These are phyloP conservation scores for Eucalyptus sp. DNA, from an alignment of 345 rosid species.

Conservation along the genomic window DNA sequence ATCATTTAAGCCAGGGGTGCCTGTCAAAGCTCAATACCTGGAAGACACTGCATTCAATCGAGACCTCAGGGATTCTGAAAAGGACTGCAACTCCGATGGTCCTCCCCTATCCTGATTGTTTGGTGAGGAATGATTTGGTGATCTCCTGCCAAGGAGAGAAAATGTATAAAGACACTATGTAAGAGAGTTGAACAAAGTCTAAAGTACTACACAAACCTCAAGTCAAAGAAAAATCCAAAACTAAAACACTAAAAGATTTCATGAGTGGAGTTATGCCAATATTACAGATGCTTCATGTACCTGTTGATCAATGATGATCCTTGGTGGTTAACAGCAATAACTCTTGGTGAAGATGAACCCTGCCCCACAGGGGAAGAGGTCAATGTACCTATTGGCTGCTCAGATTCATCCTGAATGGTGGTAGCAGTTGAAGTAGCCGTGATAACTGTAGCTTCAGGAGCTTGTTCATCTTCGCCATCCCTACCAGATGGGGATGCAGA, in stretches of 20 bases:
- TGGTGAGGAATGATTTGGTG: slow-evolving; percentile 41
- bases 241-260: background rate
- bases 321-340: slow-evolving; percentile 15
- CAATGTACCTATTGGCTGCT: slow-evolving; percentile 7
- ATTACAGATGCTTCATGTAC: slow-evolving; percentile 11
- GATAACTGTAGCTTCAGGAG: slow-evolving; percentile 15
- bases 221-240: background rate
- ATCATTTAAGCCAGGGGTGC: background rate
- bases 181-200: background rate
- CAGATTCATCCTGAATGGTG: slow-evolving; percentile 28
- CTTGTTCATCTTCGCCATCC: slow-evolving; percentile 42
- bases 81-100: slow-evolving; percentile 76
- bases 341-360: slow-evolving; percentile 27
- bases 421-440: slow-evolving; percentile 32
- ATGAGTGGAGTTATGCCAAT: background rate
- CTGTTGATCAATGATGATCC: slow-evolving; percentile 20
- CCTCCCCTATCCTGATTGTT: slow-evolving; percentile 74
- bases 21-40: slow-evolving; percentile 26
- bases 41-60: slow-evolving; percentile 62
- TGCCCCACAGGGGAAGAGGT: slow-evolving; percentile 22
- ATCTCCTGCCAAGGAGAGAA: slow-evolving; percentile 17
- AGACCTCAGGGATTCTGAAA: slow-evolving; percentile 81
- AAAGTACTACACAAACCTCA: background rate
- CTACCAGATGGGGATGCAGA: slow-evolving; percentile 49
- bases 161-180: background rate